Evolutionary conservation across 139 green algal genomes (phyloP), one percentile per base, ranked within the genome.

Genomic region (Chlamydomonas applanata): DNA sequence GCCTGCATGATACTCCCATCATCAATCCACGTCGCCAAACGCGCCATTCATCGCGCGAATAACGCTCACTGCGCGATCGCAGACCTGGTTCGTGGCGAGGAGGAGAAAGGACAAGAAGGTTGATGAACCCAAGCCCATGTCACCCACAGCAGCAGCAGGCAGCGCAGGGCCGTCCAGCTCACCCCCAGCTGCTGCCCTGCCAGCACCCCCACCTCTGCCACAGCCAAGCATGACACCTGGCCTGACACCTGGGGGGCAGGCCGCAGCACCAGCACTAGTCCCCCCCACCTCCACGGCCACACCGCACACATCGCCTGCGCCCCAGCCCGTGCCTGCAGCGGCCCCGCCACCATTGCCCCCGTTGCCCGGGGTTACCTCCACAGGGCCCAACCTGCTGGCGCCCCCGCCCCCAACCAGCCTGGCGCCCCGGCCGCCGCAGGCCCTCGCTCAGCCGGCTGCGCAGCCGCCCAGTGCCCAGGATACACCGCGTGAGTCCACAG

Each of bases 11-110:
- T 68, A 16, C 17, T 68, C 19, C 30, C 22, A 53, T 25, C 34
- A 30, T n/a, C 34, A n/a, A 36, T 9, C 34, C n/a, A 9, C 16
- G 17, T 45, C 29, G 5, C 60, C 52, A 27, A 70, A 9, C 22
- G 4, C 34, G 32, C 17, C 62, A 70, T 20, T 16, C 33, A 70
- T 27, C n/a, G n/a, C 54, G n/a, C 54, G 13, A 4, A 2, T 30
- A 27, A 53, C 22, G 62, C 34, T 27, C 62, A 52, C 60, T 35
- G 34, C 22, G 40, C 40, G 3, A 30, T 34, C 73, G 68, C 81
- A 94, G 85, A 73, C 79, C 22, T 95, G 90, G 90, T 95, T 94
- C 82, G 87, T 76, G 11, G 84, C 85, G 65, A 71, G 80, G 20
- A 75, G 90, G 20, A 81, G 89, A 16, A 85, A 84, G 20, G 89